Conservation (phyloP, 805 yeast genomes). For the Candida caryicola region DNA sequence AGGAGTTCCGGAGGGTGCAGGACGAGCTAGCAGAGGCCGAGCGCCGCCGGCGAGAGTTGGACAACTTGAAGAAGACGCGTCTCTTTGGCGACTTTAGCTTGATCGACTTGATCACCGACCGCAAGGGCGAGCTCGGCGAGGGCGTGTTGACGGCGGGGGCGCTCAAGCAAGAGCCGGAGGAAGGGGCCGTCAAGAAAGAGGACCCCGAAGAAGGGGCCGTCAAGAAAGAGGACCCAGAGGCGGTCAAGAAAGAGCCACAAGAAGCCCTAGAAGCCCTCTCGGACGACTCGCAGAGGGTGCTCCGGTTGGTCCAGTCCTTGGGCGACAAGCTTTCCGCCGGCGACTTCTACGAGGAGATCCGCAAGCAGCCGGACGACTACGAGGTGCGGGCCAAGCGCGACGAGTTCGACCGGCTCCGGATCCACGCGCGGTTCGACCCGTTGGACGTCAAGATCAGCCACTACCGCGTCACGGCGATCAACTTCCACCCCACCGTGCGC, state of each 20-base stretch:
- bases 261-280: slow-evolving; percentile 11
- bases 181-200: slow-evolving; percentile 4
- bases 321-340: slow-evolving; percentile 62
- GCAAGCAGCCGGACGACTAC: slow-evolving; percentile 19
- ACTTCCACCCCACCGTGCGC: slow-evolving; percentile 69
- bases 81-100: slow-evolving; percentile 65
- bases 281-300: slow-evolving; percentile 23
- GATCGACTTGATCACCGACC: slow-evolving; percentile 52
- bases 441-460: slow-evolving; percentile 67
- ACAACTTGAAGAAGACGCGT: slow-evolving; percentile 52
- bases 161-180: slow-evolving; percentile 6
- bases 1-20: slow-evolving; percentile 33
- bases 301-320: slow-evolving; percentile 33
- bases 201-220: slow-evolving; percentile 2
- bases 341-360: slow-evolving; percentile 60
- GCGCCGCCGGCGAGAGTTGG: slow-evolving; percentile 38
- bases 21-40: slow-evolving; percentile 35
- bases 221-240: slow-evolving; percentile 3
- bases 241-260: slow-evolving; percentile 4
- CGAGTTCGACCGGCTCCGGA: slow-evolving; percentile 48
- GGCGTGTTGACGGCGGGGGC: slow-evolving; percentile 24
- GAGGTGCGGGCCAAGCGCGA: slow-evolving; percentile 47
- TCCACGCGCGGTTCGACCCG: slow-evolving; percentile 61
- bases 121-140: slow-evolving; percentile 29
- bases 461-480: slow-evolving; percentile 69